Evolutionary conservation across 163 green algal species (phyloP), one percentile per base, ranked within the genome.

Genomic region (Chloromonas sp.): DNA sequence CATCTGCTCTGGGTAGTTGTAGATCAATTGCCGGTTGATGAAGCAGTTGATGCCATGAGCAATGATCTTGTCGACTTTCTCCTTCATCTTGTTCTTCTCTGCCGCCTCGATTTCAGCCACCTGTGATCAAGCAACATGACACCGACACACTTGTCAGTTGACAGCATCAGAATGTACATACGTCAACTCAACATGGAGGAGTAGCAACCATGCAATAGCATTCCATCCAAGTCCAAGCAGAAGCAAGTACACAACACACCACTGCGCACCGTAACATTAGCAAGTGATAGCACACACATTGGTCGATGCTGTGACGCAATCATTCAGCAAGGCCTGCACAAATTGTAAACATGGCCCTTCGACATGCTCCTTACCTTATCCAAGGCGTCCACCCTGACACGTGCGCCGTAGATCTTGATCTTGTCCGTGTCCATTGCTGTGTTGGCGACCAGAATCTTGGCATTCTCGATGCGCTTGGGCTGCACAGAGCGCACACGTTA

Each of bases 391-490:
- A 98, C 96, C 2, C 95, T 93, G 77, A 99, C 97, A 70, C 97
- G 91, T 0, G 97, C 97, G 58, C 97, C 97, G 85, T 99, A 99
- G 89, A 99, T 99, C 92, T 99, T 99, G 92, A 99, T 96, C 91
- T 99, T 99, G 89, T 99, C 97, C 0, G 96, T 98, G 92, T 99
- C 97, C 97, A 99, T 99, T 61, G 97, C 88, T 0, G 97, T 99
- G 94, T 99, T 99, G 85, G 97, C 96, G 3, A 99, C 94, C 84
- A 99, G 88, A 87, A 99, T 98, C 71, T 95, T 95, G 36, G 96
- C 96, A 84, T 98, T 93, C 89, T 98, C 94, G 15, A 98, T 92
- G 78, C 95, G 90, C 87, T 97, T 97, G 71, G 97, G 97, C 94
- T 99, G 93, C 74, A 60, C 0, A 15, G 5, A 74, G 36, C 66